Evolutionary conservation across 164 flowering plant species (phyloP).

Genomic region (Berberis thunbergii): DNA sequence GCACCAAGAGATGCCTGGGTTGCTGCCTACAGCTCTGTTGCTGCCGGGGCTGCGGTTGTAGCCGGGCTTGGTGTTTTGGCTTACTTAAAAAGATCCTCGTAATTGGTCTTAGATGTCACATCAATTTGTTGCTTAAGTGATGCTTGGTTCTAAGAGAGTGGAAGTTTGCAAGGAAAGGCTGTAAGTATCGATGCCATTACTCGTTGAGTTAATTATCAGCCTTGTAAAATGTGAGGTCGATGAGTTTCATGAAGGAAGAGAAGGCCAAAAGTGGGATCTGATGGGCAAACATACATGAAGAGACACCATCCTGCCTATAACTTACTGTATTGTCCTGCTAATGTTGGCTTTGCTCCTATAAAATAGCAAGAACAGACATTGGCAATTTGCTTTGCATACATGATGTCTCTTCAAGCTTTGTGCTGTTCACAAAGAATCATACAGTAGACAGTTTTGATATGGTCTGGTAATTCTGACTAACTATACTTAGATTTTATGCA

Average conservation of each 20-base stretch:
- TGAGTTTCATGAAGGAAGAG: neutral
- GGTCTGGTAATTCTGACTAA: neutral
- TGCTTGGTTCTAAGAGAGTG: neutral
- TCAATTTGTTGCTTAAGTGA: neutral
- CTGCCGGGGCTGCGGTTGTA: constrained; percentile 54
- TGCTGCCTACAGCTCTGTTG: constrained; percentile 40
- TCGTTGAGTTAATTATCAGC: neutral
- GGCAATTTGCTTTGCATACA: too few relatives aligned
- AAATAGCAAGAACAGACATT: neutral
- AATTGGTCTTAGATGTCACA: neutral
- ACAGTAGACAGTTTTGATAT: constrained; percentile 3
- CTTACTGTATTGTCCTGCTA: too few relatives aligned
- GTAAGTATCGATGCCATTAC: neutral
- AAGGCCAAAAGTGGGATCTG: neutral
- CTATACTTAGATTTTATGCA: neutral
- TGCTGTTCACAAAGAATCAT: neutral
- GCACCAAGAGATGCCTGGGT: constrained; percentile 62
- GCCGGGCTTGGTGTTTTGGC: constrained; percentile 49
- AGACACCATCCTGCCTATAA: neutral
- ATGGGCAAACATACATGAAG: neutral
- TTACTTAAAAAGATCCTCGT: constrained; percentile 40
- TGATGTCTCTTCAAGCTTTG: too few relatives aligned
- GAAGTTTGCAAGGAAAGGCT: constrained; percentile 4
- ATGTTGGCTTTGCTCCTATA: neutral
- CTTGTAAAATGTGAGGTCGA: neutral